Evolutionary conservation across 768 basidiomycete species (phyloP).

Genomic region (Exsudoporus frostii): DNA sequence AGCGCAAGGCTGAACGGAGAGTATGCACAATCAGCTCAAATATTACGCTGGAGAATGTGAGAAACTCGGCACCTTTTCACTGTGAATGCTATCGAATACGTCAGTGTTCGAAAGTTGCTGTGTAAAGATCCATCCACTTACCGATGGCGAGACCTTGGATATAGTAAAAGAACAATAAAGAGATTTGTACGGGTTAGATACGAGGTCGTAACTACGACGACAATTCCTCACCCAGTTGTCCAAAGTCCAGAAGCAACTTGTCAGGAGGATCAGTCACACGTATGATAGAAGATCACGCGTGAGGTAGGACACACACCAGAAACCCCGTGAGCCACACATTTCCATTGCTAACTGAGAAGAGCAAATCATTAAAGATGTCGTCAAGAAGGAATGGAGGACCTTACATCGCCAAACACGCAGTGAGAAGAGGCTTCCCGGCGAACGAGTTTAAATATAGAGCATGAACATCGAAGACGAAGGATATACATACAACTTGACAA

Average conservation of each 20-base stretch:
- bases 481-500: slow-evolving; percentile 52
- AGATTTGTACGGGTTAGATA: not conserved
- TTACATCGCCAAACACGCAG: slow-evolving; percentile 64
- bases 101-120: not conserved
- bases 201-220: not conserved
- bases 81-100: slow-evolving; percentile 38
- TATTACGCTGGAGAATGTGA: not conserved
- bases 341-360: slow-evolving; percentile 48
- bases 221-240: slow-evolving; percentile 44
- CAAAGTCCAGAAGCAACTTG: slow-evolving; percentile 46
- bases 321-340: slow-evolving; percentile 44
- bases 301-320: slow-evolving; percentile 40
- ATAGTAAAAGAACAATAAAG: not conserved
- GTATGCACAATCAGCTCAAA: not conserved
- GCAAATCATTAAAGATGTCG: not conserved
- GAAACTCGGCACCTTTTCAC: slow-evolving; percentile 38
- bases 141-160: slow-evolving; percentile 38
- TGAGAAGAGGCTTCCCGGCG: slow-evolving; percentile 44
- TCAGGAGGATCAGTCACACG: not conserved
- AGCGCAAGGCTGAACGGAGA: slow-evolving; percentile 37
- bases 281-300: not conserved
- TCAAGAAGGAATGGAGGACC: slow-evolving; percentile 15
- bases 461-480: not conserved
- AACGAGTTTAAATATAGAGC: not conserved
- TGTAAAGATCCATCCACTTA: slow-evolving; percentile 19